Conservation (phyloP, 2,329 filamentous ascomycete species). For the Colletotrichum echinochloae region DNA sequence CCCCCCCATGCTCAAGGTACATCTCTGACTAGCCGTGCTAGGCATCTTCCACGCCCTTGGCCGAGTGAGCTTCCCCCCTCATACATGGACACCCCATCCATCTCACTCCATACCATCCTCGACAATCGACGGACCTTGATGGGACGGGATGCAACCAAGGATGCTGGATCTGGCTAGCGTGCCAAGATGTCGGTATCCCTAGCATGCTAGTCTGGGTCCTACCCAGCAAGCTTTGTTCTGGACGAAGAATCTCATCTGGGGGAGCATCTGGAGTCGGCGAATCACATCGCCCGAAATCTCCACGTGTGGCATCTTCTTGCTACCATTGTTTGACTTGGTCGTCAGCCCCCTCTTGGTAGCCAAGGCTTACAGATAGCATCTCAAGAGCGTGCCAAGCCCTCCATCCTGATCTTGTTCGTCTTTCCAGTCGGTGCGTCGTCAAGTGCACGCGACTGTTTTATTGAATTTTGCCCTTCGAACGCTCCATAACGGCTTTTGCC, state of each 20-base stretch:
- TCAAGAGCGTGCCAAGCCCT: conserved; percentile 35
- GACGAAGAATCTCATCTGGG: conserved; percentile 32
- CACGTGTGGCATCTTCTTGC: conserved; percentile 37
- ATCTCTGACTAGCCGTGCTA: not conserved
- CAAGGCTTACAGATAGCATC: conserved; percentile 20
- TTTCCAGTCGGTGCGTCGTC: conserved; percentile 22
- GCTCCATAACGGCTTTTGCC: not conserved
- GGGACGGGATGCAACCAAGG: conserved; percentile 25
- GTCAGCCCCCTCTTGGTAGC: conserved; percentile 11
- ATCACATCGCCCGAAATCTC: conserved; percentile 21
- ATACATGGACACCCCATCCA: conserved; percentile 6
- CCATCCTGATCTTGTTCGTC: conserved; percentile 15
- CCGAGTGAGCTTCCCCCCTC: not conserved
- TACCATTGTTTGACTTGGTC: conserved; percentile 21
- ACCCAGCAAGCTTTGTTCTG: conserved; percentile 34
- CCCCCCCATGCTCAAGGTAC: not conserved
- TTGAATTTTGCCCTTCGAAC: not conserved
- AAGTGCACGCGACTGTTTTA: conserved; percentile 6
- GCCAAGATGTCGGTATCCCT: conserved; percentile 41
- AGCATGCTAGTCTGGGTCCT: conserved; percentile 16
- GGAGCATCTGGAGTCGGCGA: conserved; percentile 26
- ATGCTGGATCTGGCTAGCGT: conserved; percentile 21
- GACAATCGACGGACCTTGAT: conserved; percentile 11
- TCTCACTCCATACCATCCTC: not conserved
- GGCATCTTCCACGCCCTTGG: not conserved